phyloP scores from a whole-genome alignment of 495 filamentous ascomycete genomes.

The Penicillium coffeae region DNA sequence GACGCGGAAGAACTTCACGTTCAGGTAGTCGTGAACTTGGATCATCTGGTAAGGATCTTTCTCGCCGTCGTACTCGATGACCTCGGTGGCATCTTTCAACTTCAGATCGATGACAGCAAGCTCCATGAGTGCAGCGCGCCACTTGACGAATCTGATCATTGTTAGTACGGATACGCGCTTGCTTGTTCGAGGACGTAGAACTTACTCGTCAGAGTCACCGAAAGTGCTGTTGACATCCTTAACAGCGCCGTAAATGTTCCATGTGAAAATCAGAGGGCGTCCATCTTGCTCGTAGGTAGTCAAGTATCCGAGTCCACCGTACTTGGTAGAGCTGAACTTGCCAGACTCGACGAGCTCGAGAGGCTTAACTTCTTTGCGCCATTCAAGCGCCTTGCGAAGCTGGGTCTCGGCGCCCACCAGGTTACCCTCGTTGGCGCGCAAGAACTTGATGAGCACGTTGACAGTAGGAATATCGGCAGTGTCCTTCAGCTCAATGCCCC shows the following conservation, averaged over 20 bases:
- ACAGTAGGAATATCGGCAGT: constrained; percentile 63
- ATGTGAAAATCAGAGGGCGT: constrained; percentile 55
- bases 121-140: constrained; percentile 87
- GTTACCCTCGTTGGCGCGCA: constrained; percentile 80
- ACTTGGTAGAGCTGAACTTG: constrained; percentile 49
- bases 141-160: constrained; percentile 65
- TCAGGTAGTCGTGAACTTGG: constrained; percentile 88
- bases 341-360: constrained; percentile 36
- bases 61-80: constrained; percentile 66
- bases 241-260: constrained; percentile 83
- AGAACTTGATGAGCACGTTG: constrained; percentile 84
- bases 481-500: constrained; percentile 63
- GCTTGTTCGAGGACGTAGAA: constrained; percentile 1
- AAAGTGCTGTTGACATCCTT: constrained; percentile 72
- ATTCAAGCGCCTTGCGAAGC: constrained; percentile 71
- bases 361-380: constrained; percentile 65
- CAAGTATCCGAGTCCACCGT: constrained; percentile 52
- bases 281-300: constrained; percentile 43
- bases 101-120: constrained; percentile 66
- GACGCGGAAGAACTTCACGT: constrained; percentile 73
- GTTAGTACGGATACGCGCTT: background rate
- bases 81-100: constrained; percentile 58
- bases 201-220: constrained; percentile 71
- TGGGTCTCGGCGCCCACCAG: constrained; percentile 67
- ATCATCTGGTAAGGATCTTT: constrained; percentile 79